Conservation (phyloP, 805 yeast species). For the Saccharomyces kudriavzevii region DNA sequence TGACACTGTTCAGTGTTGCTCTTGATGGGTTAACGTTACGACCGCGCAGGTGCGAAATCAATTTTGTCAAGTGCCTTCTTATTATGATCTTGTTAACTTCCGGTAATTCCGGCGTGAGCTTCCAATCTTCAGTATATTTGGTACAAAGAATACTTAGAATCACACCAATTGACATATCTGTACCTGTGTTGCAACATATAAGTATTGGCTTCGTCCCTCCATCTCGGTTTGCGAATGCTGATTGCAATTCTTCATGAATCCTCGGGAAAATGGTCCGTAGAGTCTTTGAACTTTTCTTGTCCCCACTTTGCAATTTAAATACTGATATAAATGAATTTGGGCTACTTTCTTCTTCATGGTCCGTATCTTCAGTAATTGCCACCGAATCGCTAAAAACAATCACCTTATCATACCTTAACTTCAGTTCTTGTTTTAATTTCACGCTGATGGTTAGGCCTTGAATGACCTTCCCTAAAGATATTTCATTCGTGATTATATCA, state of each 20-base stretch:
- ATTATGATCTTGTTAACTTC: conserved; percentile 43
- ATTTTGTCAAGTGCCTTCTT: conserved; percentile 44
- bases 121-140: conserved; percentile 39
- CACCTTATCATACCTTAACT: conserved; percentile 7
- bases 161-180: conserved; percentile 59
- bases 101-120: conserved; percentile 3
- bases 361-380: neutral
- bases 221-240: neutral
- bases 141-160: conserved; percentile 44
- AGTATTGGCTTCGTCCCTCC: conserved; percentile 25
- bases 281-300: conserved; percentile 61
- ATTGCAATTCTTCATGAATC: conserved; percentile 30
- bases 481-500: conserved; percentile 15
- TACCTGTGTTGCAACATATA: conserved; percentile 55
- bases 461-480: conserved; percentile 17
- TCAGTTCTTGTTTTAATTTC: conserved; percentile 5
- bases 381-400: conserved; percentile 18
- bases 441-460: conserved; percentile 9
- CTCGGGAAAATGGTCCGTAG: conserved; percentile 42
- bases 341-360: neutral
- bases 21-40: conserved; percentile 67
- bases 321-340: conserved; percentile 1
- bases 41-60: conserved; percentile 34
- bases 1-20: conserved; percentile 66
- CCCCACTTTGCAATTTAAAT: conserved; percentile 29